Evolutionary conservation across 2,329 filamentous ascomycete species (phyloP).

Genomic region (Talaromyces rugulosus): DNA sequence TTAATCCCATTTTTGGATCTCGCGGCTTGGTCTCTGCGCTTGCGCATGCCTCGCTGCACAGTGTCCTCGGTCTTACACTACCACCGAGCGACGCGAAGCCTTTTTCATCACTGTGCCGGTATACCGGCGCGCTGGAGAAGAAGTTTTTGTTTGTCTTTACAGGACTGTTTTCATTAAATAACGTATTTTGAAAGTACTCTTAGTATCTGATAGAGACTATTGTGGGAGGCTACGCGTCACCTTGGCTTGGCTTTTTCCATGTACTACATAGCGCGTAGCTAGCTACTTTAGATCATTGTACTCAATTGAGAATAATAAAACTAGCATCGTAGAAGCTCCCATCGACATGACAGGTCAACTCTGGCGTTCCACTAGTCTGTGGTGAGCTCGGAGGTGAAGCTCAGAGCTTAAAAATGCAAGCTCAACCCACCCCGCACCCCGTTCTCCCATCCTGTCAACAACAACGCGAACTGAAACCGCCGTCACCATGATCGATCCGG

Average conservation of each 20-base stretch:
- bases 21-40: conserved; percentile 62
- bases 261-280: background rate
- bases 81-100: conserved; percentile 64
- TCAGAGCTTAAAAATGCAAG: background rate
- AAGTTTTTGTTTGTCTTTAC: conserved; percentile 17
- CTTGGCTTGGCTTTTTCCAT: no score
- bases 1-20: conserved; percentile 75
- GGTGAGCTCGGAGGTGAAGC: background rate
- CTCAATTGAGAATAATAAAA: background rate
- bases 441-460: background rate
- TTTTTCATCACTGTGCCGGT: conserved; percentile 60
- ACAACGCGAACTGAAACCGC: conserved; percentile 7
- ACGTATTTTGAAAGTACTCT: no score
- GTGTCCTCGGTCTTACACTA: conserved; percentile 77
- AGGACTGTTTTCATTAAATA: no score
- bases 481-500: conserved; percentile 65
- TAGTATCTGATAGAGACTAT: no score
- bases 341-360: background rate
- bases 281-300: no score
- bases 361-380: background rate
- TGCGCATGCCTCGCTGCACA: conserved; percentile 62
- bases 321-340: background rate
- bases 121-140: conserved; percentile 57
- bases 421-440: background rate
- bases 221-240: no score